Evolutionary conservation across 805 yeast genomes (phyloP), one percentile per base, ranked within the genome.

Genomic region (Brettanomyces nanus): DNA sequence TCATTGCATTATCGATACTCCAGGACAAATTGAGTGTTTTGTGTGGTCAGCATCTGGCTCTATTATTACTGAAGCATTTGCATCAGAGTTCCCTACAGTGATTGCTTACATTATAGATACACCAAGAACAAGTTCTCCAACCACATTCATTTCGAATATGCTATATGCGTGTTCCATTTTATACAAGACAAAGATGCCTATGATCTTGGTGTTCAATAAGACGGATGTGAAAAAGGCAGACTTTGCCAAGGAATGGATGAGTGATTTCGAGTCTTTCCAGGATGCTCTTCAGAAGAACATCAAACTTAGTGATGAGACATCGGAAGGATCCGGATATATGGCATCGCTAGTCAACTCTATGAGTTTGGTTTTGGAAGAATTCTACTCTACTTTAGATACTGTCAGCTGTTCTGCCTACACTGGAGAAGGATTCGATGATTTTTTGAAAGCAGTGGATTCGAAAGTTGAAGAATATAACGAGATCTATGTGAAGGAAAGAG

Each of bases 1-100:
- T 17, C 81, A 87, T 57, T 84, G 89, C 46, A 80, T 92, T 27
- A 75, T 90, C 36, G 99, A 92, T 62, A 92, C 99, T 1, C 99
- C 99, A 0, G 99, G 99, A 10, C 99, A 92, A 62, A 92, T 92
- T 45, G 99, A 92, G 61, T 89, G 97, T 64, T 92, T 92, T 58
- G 87, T 92, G 31, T 92, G 99, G 98, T 80, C 94, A 33, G 98
- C 98, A 0, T 84, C 95, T 18, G 99, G 99, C 10, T 75, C 96
- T 18, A 92, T 92, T 45, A 83, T 92, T 42, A 90, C 97, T 1
- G 98, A 92, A 56, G 87, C 97, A 0, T 85, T 92, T 63, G 98
- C 97, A 1, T 82, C 95, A 0, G 77, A 94, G 4, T 85, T 86
- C 58, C 99, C 99, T 14, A 92, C 98, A 0, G 85, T 92, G 20